Evolutionary conservation across 129 eudicot genomes (phyloP).

Genomic region (Saposhnikovia divaricata): DNA sequence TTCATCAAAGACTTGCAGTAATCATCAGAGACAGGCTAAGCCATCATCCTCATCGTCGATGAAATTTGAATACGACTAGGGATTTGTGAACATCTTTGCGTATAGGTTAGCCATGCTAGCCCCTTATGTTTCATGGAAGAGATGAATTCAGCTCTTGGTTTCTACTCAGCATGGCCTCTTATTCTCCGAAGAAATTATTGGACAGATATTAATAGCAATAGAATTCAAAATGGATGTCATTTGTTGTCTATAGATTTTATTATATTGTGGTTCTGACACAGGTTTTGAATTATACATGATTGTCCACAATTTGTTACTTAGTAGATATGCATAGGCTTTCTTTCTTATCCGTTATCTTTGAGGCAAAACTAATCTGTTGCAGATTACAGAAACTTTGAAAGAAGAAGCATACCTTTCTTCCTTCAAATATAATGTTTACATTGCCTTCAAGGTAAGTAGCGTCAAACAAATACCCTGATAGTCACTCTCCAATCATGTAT

Average conservation of each 20-base stretch:
- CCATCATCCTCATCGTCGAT: not conserved
- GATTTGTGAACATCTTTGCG: not conserved
- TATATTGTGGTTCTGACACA: not conserved
- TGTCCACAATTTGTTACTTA: slow-evolving; percentile 7
- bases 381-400: not conserved
- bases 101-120: not conserved
- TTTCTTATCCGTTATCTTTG: not conserved
- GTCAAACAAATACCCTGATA: not conserved
- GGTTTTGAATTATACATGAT: slow-evolving; percentile 1
- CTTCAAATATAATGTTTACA: not conserved
- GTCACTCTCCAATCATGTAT: not conserved
- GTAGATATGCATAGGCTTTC: not conserved
- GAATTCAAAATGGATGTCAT: slow-evolving; percentile 1
- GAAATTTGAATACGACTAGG: not conserved
- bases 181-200: not conserved
- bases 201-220: slow-evolving; percentile 6
- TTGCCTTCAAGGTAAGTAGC: not conserved
- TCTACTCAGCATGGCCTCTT: slow-evolving; percentile 2
- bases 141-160: not conserved
- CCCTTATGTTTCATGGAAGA: not conserved
- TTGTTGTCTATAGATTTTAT: not conserved
- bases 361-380: not conserved
- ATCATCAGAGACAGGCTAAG: not conserved
- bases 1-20: slow-evolving; percentile 69
- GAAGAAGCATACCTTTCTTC: not conserved